These are phyloP conservation scores for Teratosphaeria viscida DNA, from an alignment of 2,329 filamentous ascomycete genomes.

Conservation along the genomic window DNA sequence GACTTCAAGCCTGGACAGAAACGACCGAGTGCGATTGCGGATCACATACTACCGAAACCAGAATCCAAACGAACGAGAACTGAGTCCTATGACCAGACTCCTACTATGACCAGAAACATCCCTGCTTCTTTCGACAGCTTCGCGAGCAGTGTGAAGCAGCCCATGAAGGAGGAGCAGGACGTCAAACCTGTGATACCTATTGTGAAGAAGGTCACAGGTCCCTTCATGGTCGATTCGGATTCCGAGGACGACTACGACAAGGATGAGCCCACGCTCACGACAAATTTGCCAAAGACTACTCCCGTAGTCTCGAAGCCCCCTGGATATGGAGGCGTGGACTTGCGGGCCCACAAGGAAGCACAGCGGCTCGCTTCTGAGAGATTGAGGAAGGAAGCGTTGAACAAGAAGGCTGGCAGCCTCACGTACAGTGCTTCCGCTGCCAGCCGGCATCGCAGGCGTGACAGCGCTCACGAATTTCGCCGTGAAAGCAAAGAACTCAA, in stretches of 20 bases:
- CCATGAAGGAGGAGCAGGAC: not conserved
- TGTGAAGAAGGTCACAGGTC: not conserved
- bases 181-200: not conserved
- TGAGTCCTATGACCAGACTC: not conserved
- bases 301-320: not conserved
- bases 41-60: not conserved
- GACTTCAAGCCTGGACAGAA: not conserved
- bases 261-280: not conserved
- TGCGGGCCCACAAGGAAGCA: not conserved
- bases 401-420: not conserved
- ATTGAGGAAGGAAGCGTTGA: not conserved
- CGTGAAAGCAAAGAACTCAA: not conserved
- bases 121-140: not conserved
- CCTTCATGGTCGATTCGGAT: not conserved
- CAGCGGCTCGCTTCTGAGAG: constrained; percentile 1
- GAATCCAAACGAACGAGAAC: not conserved
- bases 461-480: not conserved
- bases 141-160: not conserved
- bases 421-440: not conserved
- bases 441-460: not conserved
- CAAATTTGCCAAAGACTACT: not conserved
- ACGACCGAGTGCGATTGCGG: not conserved
- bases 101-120: not conserved
- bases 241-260: not conserved
- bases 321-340: not conserved